Evolutionary conservation across 2,329 filamentous ascomycete genomes (phyloP), one percentile per base, ranked within the genome.

Genomic region (Leptosphaerulina australis): DNA sequence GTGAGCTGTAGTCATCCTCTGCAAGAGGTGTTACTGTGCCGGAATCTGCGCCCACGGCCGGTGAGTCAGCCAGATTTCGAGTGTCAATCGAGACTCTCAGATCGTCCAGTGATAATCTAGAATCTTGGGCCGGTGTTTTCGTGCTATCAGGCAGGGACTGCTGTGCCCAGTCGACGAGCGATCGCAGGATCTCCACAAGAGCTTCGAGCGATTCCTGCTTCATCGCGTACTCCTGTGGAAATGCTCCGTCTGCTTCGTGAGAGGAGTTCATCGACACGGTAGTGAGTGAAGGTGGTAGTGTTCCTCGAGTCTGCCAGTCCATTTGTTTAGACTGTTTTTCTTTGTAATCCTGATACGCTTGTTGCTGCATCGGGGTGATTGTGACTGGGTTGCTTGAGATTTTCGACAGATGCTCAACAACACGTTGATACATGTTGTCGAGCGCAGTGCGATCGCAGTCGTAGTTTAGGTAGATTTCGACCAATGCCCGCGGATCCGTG

Each of bases 401-500:
- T 62, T 88, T 88, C 24, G 93, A 94, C 14, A 99, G 78, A 72
- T 97, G 91, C 71, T 99, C 95, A 39, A 99, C 92, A 44, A 97
- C 87, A 61, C 83, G 80, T 74, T 99, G 94, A 71, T 96, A 99
- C 73, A 97, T 94, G 73, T 99, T 99, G 75, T 97, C 93, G 52
- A 97, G 84, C 8, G 86, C 85, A 30, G 91, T 91, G 53, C 93
- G 83, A 67, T 97, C 95, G 75, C 94, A 99, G 71, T 99, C 94
- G 68, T 99, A 99, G 73, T 99, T 99, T 56, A 99, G 83, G 73
- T 99, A 99, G 11, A 92, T 88, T 73, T 99, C 94, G 12, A 99
- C 94, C 38, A 99, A 73, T 0, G 91, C 92, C 59, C 90, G 83
- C 1, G 93, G 90, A 69, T 99, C 94, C 12, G 84, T 86, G 51